phyloP scores from a whole-genome alignment of 2,329 filamentous ascomycete genomes.

The Fusarium sp. region DNA sequence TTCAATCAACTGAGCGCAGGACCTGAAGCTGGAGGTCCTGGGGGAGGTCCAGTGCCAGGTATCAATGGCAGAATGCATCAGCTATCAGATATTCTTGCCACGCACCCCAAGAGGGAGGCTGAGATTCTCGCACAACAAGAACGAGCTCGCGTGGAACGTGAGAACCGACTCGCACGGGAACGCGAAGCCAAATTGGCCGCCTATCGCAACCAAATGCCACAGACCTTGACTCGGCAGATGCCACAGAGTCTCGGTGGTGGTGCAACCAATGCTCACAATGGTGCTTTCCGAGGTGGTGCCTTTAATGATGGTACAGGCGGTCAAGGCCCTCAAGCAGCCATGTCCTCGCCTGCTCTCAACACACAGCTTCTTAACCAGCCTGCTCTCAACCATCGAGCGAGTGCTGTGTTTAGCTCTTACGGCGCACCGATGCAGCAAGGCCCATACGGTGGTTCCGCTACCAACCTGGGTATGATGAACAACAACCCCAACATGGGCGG shows the following conservation, averaged over 20 bases:
- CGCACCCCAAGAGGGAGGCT: constrained; percentile 53
- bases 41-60: constrained; percentile 10
- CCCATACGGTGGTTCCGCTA: constrained; percentile 41
- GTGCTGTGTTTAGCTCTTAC: constrained; percentile 45
- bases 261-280: constrained; percentile 45
- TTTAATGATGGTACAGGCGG: constrained; percentile 66
- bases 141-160: constrained; percentile 53
- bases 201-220: constrained; percentile 62
- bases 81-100: constrained; percentile 68
- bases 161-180: constrained; percentile 53
- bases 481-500: constrained; percentile 30
- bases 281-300: constrained; percentile 62
- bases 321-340: constrained; percentile 35
- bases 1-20: constrained; percentile 42
- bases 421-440: constrained; percentile 41
- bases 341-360: constrained; percentile 43
- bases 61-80: constrained; percentile 54
- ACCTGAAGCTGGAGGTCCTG: constrained; percentile 8
- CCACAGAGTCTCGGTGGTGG: not conserved
- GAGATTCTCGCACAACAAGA: constrained; percentile 57
- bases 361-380: constrained; percentile 37
- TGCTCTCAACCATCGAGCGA: constrained; percentile 43
- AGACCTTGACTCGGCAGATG: constrained; percentile 47
- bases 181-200: constrained; percentile 61
- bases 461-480: constrained; percentile 32